Evolutionary conservation across 108 stramenopile genomes (phyloP).

Genomic region (Mayamaea pseudoterrestris): DNA sequence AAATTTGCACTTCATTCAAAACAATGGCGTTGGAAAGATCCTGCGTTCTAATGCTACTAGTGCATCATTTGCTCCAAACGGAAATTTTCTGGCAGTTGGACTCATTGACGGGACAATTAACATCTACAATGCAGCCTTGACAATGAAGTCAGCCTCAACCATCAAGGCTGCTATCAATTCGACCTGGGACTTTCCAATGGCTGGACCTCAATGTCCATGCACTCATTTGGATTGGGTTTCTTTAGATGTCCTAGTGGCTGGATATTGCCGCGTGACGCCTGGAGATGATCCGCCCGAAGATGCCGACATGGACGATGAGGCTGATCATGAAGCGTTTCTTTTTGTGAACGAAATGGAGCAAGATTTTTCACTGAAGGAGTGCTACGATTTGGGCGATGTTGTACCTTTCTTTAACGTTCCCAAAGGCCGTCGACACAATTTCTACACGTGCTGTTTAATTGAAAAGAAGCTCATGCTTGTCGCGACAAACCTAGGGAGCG

Average conservation of each 20-base stretch:
- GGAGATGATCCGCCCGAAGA: conserved; percentile 45
- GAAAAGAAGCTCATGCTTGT: conserved; percentile 44
- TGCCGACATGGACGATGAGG: conserved; percentile 35
- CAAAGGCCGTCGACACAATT: conserved; percentile 57
- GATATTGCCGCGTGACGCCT: conserved; percentile 39
- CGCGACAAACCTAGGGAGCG: conserved; percentile 60
- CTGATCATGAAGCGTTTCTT: conserved; percentile 28
- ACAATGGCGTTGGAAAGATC: not conserved
- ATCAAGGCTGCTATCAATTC: not conserved
- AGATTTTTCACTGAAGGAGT: conserved; percentile 14
- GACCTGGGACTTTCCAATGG: conserved; percentile 8
- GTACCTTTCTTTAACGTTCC: conserved; percentile 79
- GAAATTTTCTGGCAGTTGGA: conserved; percentile 8
- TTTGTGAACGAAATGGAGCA: conserved; percentile 9
- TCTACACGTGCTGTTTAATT: conserved; percentile 43
- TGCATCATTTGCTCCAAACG: not conserved
- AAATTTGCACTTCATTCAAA: not conserved
- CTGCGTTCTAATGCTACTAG: conserved; percentile 4
- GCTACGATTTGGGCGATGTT: conserved; percentile 58
- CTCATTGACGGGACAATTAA: conserved; percentile 6
- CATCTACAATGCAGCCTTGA: not conserved
- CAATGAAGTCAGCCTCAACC: not conserved
- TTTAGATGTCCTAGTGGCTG: conserved; percentile 28
- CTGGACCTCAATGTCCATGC: conserved; percentile 10
- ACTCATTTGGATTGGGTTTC: conserved; percentile 57